A percentile compares a stretch with the other conserved stretches of the same genome.
phyloP scores from a whole-genome alignment of 345 rosid genomes.

The Rhizophora mangle region DNA sequence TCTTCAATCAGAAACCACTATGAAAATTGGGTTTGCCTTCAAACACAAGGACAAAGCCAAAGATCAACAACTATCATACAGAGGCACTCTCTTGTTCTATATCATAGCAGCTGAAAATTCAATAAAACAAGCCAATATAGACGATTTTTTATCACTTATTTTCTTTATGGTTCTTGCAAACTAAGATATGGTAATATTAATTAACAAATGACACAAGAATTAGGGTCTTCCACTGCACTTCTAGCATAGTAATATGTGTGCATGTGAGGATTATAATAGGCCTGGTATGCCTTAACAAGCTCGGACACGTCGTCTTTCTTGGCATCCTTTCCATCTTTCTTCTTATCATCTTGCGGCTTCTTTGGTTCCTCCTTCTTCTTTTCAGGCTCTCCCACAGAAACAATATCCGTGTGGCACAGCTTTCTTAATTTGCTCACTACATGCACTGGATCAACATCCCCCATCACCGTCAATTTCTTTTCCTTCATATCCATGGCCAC shows the following conservation, averaged over 20 bases:
- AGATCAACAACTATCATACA: too few relatives aligned
- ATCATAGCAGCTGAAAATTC: too few relatives aligned
- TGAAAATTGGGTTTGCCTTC: too few relatives aligned
- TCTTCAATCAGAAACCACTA: too few relatives aligned
- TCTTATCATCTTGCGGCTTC: conserved; percentile 18
- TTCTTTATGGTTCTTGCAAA: not conserved
- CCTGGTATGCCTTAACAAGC: conserved; percentile 18
- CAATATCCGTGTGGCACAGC: conserved; percentile 39
- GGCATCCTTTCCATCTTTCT: not conserved
- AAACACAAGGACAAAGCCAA: too few relatives aligned
- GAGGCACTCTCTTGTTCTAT: too few relatives aligned
- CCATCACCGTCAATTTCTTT: conserved; percentile 54
- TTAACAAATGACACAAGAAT: conserved; percentile 43
- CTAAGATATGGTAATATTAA: not conserved
- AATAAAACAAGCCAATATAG: too few relatives aligned
- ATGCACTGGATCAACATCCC: conserved; percentile 43
- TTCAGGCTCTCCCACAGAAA: conserved; percentile 59
- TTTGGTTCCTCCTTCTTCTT: conserved; percentile 49
- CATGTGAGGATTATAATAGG: conserved; percentile 24
- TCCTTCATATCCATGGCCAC: conserved; percentile 55
- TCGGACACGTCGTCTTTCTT: conserved; percentile 22
- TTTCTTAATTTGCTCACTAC: conserved; percentile 52
- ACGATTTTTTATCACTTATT: not conserved
- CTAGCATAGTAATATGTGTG: conserved; percentile 13
- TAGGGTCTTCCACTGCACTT: conserved; percentile 38